Evolutionary conservation across 1,284 basidiomycete genomes (phyloP).

Genomic region (Ganoderma lucidum): DNA sequence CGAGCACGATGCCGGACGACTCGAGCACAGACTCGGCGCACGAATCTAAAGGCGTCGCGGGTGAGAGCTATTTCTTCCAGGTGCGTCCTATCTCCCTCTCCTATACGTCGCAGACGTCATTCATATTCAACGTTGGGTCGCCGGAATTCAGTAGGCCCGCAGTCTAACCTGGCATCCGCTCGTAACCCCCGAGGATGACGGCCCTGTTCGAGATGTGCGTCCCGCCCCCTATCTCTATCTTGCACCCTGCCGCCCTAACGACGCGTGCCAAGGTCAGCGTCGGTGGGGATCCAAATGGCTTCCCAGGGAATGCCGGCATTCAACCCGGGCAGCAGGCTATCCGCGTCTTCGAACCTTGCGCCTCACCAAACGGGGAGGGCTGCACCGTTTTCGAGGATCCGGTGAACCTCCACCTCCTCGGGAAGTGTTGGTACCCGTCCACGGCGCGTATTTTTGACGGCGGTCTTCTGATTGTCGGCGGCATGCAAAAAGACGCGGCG

Average conservation of each 20-base stretch:
- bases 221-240: too few species aligned
- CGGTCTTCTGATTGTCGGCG: conserved; percentile 49
- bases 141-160: too few species aligned
- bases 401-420: conserved; percentile 42
- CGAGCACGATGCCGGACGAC: conserved; percentile 25
- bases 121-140: too few species aligned
- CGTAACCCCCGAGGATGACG: too few species aligned
- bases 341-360: conserved; percentile 46
- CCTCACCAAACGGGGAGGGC: conserved; percentile 42
- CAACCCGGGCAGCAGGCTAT: conserved; percentile 39
- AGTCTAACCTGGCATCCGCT: too few species aligned
- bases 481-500: conserved; percentile 43
- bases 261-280: conserved; percentile 52
- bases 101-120: too few species aligned
- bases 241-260: too few species aligned
- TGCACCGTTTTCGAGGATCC: conserved; percentile 50
- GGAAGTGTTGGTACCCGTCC: conserved; percentile 35
- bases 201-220: too few species aligned
- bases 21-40: conserved; percentile 19
- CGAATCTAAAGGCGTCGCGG: conserved; percentile 39
- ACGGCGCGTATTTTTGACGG: conserved; percentile 52
- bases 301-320: conserved; percentile 44
- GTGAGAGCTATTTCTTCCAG: conserved; percentile 40
- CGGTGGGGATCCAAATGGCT: conserved; percentile 51
- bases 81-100: too few species aligned